Percentiles rank a stretch among this genome's conserved stretches.
Evolutionary conservation across 2,329 filamentous ascomycete genomes (phyloP).

Genomic region (Rosellinia necatrix): DNA sequence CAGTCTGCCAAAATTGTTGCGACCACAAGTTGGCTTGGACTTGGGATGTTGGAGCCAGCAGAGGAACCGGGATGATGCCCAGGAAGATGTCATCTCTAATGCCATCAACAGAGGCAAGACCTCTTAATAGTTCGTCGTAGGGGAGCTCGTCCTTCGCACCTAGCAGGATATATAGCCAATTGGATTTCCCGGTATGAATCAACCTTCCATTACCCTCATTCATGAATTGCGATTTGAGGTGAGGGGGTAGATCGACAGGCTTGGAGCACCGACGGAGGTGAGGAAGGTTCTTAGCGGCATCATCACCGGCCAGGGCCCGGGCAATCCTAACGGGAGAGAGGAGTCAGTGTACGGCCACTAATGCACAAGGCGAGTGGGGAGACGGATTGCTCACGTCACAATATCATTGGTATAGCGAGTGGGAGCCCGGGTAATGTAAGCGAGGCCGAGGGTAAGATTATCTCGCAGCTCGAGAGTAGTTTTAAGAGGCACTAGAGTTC

Average conservation of each 20-base stretch:
- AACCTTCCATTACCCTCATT: constrained; percentile 61
- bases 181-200: constrained; percentile 64
- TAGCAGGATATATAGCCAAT: constrained; percentile 63
- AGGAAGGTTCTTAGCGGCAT: constrained; percentile 66
- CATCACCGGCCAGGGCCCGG: constrained; percentile 61
- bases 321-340: constrained; percentile 48
- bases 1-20: constrained; percentile 78
- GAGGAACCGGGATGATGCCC: constrained; percentile 69
- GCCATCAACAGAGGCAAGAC: constrained; percentile 54
- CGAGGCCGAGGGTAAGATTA: constrained; percentile 62
- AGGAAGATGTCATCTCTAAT: constrained; percentile 61
- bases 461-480: constrained; percentile 67
- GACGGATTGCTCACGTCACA: constrained; percentile 63
- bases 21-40: constrained; percentile 77
- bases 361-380: constrained; percentile 1
- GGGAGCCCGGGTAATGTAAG: constrained; percentile 74
- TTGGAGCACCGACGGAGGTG: constrained; percentile 80
- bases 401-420: constrained; percentile 73
- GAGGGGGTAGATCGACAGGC: constrained; percentile 67
- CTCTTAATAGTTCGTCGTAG: constrained; percentile 55
- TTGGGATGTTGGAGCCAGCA: constrained; percentile 74
- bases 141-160: constrained; percentile 57
- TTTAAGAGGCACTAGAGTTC: constrained; percentile 62
- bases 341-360: constrained; percentile 37
- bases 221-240: constrained; percentile 66